These are phyloP conservation scores for Rhodotorula sp. DNA, from an alignment of 1,284 basidiomycete species.

Conservation along the genomic window DNA sequence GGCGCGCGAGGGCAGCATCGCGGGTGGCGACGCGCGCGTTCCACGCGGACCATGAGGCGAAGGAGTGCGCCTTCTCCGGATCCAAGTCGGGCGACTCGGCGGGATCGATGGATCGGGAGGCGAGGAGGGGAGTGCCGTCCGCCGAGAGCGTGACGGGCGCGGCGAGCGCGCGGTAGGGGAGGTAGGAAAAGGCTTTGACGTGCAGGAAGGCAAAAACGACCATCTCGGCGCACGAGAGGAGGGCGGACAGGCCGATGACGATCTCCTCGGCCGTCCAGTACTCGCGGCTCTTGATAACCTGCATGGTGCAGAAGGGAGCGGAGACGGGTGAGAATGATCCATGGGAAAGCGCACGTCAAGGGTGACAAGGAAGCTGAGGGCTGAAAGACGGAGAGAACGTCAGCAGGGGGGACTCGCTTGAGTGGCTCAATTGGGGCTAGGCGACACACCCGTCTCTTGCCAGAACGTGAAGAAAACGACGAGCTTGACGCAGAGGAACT, in stretches of 20 bases:
- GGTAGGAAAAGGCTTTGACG: slow-evolving; percentile 72
- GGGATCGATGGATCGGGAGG: neutral
- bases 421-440: too few species aligned
- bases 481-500: slow-evolving; percentile 18
- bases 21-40: neutral
- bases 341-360: too few species aligned
- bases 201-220: slow-evolving; percentile 63
- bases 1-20: slow-evolving; percentile 6
- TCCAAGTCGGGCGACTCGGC: neutral
- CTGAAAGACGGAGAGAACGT: slow-evolving; percentile 54
- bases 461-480: slow-evolving; percentile 62
- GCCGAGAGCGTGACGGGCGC: neutral
- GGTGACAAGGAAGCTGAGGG: neutral
- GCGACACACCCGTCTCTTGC: neutral
- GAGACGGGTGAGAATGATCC: slow-evolving; percentile 44
- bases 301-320: slow-evolving; percentile 59
- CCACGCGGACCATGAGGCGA: slow-evolving; percentile 1
- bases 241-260: slow-evolving; percentile 66
- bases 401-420: neutral
- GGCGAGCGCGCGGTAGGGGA: slow-evolving; percentile 56
- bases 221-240: slow-evolving; percentile 69
- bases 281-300: slow-evolving; percentile 63
- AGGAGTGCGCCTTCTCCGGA: neutral
- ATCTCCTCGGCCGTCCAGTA: slow-evolving; percentile 68
- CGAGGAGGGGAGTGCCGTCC: too few species aligned